Conservation (phyloP, 2,329 filamentous ascomycete species). For the Cadophora luteo-olivacea region DNA sequence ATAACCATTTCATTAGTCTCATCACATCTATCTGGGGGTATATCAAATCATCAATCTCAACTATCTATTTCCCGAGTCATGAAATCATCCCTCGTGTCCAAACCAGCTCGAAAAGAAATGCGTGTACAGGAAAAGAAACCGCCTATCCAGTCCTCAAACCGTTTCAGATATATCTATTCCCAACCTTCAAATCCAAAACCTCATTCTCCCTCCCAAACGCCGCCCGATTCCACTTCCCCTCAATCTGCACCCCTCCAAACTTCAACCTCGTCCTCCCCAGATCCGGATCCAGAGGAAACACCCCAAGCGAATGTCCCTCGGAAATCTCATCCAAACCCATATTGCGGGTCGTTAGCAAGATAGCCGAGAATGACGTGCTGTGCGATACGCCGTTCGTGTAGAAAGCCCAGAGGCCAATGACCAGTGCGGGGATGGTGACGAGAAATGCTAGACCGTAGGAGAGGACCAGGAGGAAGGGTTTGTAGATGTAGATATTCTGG, state of each 20-base stretch:
- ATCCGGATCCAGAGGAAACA: background rate
- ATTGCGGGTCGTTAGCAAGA: constrained; percentile 28
- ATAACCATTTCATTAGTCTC: no score
- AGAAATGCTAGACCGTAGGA: constrained; percentile 13
- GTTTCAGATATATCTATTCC: background rate
- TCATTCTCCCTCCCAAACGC: background rate
- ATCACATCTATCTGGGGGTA: no score
- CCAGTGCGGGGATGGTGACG: background rate
- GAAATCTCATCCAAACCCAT: constrained; percentile 19
- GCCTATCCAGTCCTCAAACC: background rate
- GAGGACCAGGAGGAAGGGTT: constrained; percentile 10
- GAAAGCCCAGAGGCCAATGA: constrained; percentile 18
- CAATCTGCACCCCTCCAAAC: background rate
- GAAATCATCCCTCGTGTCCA: no score
- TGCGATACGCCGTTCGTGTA: constrained; percentile 24
- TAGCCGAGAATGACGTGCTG: constrained; percentile 27
- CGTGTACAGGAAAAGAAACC: no score
- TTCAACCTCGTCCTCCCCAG: background rate
- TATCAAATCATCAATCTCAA: no score
- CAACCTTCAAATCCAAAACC: background rate
- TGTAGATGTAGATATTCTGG: constrained; percentile 15
- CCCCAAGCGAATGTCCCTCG: background rate
- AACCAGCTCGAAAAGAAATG: no score
- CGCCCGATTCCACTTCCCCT: background rate
- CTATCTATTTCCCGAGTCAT: no score